A percentile compares a stretch with the other conserved stretches of the same genome.
These are phyloP conservation scores for Exobasidium rhododendri DNA, from an alignment of 1,284 basidiomycete species.

Conservation along the genomic window DNA sequence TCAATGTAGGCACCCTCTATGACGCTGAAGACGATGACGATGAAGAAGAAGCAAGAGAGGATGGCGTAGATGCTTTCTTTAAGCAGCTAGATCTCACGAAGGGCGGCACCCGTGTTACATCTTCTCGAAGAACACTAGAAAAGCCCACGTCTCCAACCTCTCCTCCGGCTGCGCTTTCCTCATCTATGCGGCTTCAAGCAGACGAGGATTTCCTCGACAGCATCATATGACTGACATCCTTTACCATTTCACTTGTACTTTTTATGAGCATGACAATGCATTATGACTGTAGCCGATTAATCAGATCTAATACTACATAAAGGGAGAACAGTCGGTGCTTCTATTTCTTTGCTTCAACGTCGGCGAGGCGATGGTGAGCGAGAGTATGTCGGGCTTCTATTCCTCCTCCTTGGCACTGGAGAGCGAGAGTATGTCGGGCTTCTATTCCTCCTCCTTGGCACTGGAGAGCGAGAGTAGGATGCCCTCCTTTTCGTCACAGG, in stretches of 20 bases:
- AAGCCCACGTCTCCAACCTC: too few relatives aligned
- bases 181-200: background rate
- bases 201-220: constrained; percentile 11
- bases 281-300: too few relatives aligned
- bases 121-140: too few relatives aligned
- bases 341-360: background rate
- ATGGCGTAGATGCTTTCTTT: background rate
- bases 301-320: too few relatives aligned
- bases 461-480: background rate
- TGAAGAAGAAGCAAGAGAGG: background rate
- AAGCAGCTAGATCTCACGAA: background rate
- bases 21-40: background rate
- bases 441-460: background rate
- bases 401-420: background rate
- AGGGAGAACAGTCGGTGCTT: background rate
- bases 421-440: background rate
- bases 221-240: background rate
- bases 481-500: background rate
- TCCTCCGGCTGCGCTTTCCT: too few relatives aligned
- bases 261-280: too few relatives aligned
- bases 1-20: background rate
- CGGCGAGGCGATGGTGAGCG: background rate
- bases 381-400: background rate
- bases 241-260: background rate
- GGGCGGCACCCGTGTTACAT: too few relatives aligned